Conservation (phyloP, 306 rosid genomes). For the Casuarina glauca region DNA sequence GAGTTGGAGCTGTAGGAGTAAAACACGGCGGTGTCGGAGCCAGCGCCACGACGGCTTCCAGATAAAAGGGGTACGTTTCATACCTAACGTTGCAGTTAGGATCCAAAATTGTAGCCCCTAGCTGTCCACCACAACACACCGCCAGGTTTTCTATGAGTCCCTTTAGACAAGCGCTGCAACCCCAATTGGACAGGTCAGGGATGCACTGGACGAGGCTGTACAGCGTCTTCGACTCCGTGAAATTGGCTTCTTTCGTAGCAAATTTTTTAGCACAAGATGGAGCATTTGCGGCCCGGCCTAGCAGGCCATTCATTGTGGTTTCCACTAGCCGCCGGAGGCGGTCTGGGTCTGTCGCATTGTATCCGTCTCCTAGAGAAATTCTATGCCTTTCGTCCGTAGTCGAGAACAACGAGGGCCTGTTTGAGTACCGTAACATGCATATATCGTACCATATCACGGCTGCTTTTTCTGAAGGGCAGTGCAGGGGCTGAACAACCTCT, state of each 20-base stretch:
- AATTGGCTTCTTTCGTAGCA: neutral
- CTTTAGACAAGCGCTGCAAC: neutral
- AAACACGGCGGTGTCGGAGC: too few relatives aligned
- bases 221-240: neutral
- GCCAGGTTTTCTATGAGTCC: neutral
- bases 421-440: slow-evolving; percentile 42
- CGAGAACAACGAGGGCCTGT: neutral
- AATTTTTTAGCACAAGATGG: neutral
- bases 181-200: neutral
- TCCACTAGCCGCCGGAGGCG: neutral
- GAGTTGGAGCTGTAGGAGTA: neutral
- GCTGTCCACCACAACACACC: neutral
- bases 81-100: neutral
- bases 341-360: neutral
- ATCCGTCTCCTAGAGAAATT: too few relatives aligned
- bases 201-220: slow-evolving; percentile 15
- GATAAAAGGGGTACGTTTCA: neutral
- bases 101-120: neutral
- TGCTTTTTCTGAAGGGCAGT: slow-evolving; percentile 30
- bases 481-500: slow-evolving; percentile 4
- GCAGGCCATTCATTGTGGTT: neutral
- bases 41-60: too few relatives aligned
- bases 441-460: slow-evolving; percentile 56
- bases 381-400: too few relatives aligned
- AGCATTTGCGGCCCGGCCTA: neutral